Percentiles rank a stretch among this genome's conserved stretches.
Evolutionary conservation across 331 rosid genomes (phyloP).

Genomic region (Quercus lobata): DNA sequence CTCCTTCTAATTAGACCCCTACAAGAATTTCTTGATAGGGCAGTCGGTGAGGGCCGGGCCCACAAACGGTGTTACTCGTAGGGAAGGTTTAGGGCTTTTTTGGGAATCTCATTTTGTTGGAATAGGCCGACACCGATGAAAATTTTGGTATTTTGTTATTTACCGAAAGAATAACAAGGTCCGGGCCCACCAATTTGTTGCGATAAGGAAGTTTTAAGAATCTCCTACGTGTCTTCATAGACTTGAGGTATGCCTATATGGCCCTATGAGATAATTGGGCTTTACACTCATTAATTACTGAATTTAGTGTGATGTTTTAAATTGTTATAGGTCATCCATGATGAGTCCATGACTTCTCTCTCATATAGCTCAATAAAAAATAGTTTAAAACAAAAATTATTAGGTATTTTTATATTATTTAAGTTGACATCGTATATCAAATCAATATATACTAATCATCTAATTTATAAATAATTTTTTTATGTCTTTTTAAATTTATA

Average conservation of each 20-base stretch:
- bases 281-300: not conserved
- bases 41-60: not conserved
- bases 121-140: not conserved
- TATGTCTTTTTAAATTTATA: no score
- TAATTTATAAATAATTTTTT: no score
- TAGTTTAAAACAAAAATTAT: no score
- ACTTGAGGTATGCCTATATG: not conserved
- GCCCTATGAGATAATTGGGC: not conserved
- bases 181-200: not conserved
- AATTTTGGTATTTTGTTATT: not conserved
- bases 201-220: not conserved
- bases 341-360: not conserved
- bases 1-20: not conserved
- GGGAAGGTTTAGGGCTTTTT: not conserved
- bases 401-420: no score
- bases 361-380: not conserved
- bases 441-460: no score
- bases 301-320: not conserved
- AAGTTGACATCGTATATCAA: no score
- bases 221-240: slow-evolving; percentile 1
- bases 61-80: not conserved
- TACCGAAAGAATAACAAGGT: not conserved
- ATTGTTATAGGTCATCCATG: not conserved
- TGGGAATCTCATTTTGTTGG: not conserved
- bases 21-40: not conserved